A percentile compares a stretch with the other conserved stretches of the same genome.
These are phyloP conservation scores for Leishmania lainsoni DNA, from an alignment of 208 protist species.

Conservation along the genomic window DNA sequence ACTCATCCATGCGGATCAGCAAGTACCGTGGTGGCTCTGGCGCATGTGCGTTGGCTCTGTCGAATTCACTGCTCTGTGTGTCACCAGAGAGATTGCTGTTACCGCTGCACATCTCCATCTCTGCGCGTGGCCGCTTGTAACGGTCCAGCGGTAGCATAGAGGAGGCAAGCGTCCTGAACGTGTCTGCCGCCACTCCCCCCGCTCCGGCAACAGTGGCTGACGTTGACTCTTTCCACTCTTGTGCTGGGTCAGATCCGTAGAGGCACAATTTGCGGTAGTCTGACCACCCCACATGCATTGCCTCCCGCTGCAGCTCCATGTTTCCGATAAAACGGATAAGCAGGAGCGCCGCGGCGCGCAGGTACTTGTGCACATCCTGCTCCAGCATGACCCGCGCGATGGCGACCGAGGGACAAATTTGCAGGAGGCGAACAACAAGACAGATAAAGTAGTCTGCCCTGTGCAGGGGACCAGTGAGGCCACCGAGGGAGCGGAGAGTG, in stretches of 20 bases:
- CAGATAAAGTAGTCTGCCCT: conserved; percentile 70
- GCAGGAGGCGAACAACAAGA: conserved; percentile 64
- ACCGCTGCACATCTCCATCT: not conserved
- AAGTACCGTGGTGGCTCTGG: conserved; percentile 44
- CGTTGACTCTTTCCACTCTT: conserved; percentile 18
- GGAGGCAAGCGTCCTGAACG: conserved; percentile 15
- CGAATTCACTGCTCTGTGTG: not conserved
- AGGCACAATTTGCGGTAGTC: conserved; percentile 83
- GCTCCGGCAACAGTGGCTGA: not conserved
- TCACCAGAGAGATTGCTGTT: not conserved
- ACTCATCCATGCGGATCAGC: conserved; percentile 62
- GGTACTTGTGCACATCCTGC: conserved; percentile 83
- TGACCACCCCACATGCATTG: conserved; percentile 52
- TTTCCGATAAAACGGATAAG: conserved; percentile 75
- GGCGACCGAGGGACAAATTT: conserved; percentile 57
- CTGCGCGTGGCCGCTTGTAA: conserved; percentile 19
- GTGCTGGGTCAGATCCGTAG: conserved; percentile 54
- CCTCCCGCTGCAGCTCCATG: conserved; percentile 44
- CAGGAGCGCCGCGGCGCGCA: conserved; percentile 71
- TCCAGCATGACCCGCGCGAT: conserved; percentile 71
- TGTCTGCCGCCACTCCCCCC: not conserved
- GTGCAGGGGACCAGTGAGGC: conserved; percentile 55
- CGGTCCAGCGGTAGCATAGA: conserved; percentile 24
- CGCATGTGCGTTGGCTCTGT: conserved; percentile 4
- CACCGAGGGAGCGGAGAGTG: conserved; percentile 41